Evolutionary conservation across 2,329 filamentous ascomycete species (phyloP), one percentile per base, ranked within the genome.

Genomic region (Colletotrichum tofieldiae): DNA sequence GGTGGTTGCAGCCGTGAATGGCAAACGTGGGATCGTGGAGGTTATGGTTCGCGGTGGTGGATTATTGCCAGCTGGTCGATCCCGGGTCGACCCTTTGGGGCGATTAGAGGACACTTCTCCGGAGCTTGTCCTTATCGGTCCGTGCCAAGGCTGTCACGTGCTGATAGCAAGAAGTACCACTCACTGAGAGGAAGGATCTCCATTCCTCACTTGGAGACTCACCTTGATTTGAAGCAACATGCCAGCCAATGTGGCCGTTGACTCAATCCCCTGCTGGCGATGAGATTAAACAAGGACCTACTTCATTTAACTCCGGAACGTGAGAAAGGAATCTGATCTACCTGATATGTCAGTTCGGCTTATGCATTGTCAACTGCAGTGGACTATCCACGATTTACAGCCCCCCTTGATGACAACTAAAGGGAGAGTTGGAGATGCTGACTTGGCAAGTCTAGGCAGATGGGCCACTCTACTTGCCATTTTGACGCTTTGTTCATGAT

Each of bases 31-130:
- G n/a, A 49, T 68, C 49, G 51, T 65, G 32, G 45, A 12, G 5
- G 20, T 43, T 29, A 52, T 58, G 20, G 41, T 8, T 41, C 26
- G 43, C n/a, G 45, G 16, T 39, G 35, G 62, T 56, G 29, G 49
- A 43, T 72, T 58, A 54, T 52, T 69, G 65, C 65, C 37, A 59
- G 65, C 54, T 62, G 69, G 62, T 63, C 58, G 51, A 32, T 49
- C 43, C 47, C 11, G 47, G 26, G 47, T 32, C 18, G 59, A 45
- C 29, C 16, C 29, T 52, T 26, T 54, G 43, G 56, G 49, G 43
- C n/a, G 37, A 16, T 11, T 65, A 59, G 65, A 72, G 69, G 65
- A 69, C 69, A 72, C 69, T 72, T 72, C 69, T 64, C 65, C 35
- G 52, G 47, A 63, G 39, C 43, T 61, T 39, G 5, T 35, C 56